phyloP scores from a whole-genome alignment of 106 monocot species.

The Allium fistulosum region DNA sequence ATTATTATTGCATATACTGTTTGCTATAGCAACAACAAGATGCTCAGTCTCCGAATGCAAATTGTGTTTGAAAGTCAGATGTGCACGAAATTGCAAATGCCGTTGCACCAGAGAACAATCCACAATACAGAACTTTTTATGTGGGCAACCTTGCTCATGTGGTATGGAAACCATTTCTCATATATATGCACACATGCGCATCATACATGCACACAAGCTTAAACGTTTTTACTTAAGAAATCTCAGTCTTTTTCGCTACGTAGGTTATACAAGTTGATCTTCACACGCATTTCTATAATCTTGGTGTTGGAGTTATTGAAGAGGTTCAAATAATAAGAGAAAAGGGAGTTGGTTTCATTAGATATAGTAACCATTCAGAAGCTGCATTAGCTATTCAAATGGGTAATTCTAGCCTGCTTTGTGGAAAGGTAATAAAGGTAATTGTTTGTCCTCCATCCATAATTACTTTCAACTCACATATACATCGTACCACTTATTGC shows the following conservation, averaged over 20 bases:
- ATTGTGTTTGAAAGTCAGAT: not conserved
- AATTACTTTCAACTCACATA: too few species aligned
- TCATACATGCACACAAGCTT: not conserved
- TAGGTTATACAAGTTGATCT: too few species aligned
- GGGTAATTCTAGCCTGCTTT: slow-evolving; percentile 31
- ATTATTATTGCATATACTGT: too few species aligned
- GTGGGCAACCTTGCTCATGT: slow-evolving; percentile 77
- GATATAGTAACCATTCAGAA: slow-evolving; percentile 39
- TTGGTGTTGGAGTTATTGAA: too few species aligned
- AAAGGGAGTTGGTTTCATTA: slow-evolving; percentile 64
- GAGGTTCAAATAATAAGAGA: slow-evolving; percentile 14
- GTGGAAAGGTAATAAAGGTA: slow-evolving; percentile 53
- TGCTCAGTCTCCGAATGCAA: too few species aligned
- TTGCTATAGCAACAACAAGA: too few species aligned
- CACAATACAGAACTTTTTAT: slow-evolving; percentile 78
- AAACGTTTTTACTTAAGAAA: not conserved
- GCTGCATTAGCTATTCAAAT: slow-evolving; percentile 61
- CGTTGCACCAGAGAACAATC: slow-evolving; percentile 71
- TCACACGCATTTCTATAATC: too few species aligned
- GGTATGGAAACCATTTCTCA: slow-evolving; percentile 6
- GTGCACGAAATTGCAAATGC: slow-evolving; percentile 33
- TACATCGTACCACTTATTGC: not conserved
- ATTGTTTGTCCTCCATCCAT: not conserved
- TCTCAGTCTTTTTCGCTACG: too few species aligned
- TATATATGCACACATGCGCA: not conserved